A percentile compares a stretch with the other conserved stretches of the same genome.
phyloP scores from a whole-genome alignment of 257 asterid species.

The Jaltomata sinuosa region DNA sequence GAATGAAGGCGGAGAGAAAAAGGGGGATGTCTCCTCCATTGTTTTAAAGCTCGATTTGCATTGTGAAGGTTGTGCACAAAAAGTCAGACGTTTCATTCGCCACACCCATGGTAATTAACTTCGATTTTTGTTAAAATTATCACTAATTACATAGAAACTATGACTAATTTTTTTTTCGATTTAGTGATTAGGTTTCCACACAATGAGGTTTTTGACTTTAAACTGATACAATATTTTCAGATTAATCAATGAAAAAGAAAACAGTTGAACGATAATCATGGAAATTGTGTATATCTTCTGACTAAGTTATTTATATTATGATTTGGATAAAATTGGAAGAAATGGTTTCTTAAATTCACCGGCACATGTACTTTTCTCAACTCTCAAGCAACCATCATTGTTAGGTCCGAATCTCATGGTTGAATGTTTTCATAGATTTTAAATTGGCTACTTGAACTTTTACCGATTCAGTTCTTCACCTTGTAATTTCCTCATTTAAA shows the following conservation, averaged over 20 bases:
- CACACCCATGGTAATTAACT: constrained; percentile 10
- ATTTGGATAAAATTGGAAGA: background rate
- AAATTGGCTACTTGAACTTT: too few relatives aligned
- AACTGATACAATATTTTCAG: too few relatives aligned
- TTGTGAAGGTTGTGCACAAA: constrained; percentile 28
- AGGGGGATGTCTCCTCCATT: background rate
- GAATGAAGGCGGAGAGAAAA: background rate
- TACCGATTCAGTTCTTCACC: too few relatives aligned
- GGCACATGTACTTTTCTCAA: background rate
- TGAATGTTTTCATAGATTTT: background rate
- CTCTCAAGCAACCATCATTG: background rate
- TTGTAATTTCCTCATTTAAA: too few relatives aligned
- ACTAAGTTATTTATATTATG: background rate
- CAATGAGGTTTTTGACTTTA: too few relatives aligned
- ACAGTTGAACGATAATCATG: background rate
- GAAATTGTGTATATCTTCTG: background rate
- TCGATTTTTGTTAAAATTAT: background rate
- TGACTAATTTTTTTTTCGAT: background rate
- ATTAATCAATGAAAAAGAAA: too few relatives aligned
- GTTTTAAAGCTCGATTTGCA: constrained; percentile 24
- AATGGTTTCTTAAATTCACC: background rate
- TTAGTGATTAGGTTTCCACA: too few relatives aligned
- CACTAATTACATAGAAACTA: background rate
- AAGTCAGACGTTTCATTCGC: constrained; percentile 18
- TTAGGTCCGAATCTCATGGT: background rate